Conservation (phyloP, 257 asterid genomes). For the Ajuga chamaepitys region DNA sequence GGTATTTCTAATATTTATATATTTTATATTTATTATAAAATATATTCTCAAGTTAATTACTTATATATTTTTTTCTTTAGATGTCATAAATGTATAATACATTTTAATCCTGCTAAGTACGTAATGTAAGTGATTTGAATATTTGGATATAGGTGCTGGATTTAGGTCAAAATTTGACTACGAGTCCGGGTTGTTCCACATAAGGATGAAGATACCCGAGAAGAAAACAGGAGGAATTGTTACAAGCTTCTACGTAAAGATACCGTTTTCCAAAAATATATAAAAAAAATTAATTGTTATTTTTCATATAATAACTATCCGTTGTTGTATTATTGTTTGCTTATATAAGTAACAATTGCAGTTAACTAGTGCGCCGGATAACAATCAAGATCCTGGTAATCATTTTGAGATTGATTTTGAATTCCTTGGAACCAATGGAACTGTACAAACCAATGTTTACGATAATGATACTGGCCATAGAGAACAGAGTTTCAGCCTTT, state of each 20-base stretch:
- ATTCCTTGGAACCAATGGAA: constrained; percentile 35
- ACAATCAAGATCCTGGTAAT: constrained; percentile 8
- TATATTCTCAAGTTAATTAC: too few relatives aligned
- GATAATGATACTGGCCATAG: constrained; percentile 29
- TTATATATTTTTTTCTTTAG: too few relatives aligned
- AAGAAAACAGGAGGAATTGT: constrained; percentile 32
- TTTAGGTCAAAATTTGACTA: constrained; percentile 29
- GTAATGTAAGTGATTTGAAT: neutral
- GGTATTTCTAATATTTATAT: constrained; percentile 5
- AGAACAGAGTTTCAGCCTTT: constrained; percentile 36
- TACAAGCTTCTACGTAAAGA: constrained; percentile 33
- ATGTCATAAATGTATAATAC: too few relatives aligned
- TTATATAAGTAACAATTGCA: neutral
- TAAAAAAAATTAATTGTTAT: too few relatives aligned
- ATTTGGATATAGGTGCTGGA: constrained; percentile 33
- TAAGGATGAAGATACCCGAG: constrained; percentile 34
- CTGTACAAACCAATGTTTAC: constrained; percentile 42
- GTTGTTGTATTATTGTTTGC: too few relatives aligned
- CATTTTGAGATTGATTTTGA: constrained; percentile 45
- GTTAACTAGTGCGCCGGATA: constrained; percentile 20
- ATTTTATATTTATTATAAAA: too few relatives aligned
- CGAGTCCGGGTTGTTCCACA: constrained; percentile 34
- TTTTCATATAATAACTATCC: too few relatives aligned
- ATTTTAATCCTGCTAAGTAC: too few relatives aligned
- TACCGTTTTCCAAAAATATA: neutral